These are phyloP conservation scores for Silybum marianum DNA, from an alignment of 129 eudicot species.

Conservation along the genomic window DNA sequence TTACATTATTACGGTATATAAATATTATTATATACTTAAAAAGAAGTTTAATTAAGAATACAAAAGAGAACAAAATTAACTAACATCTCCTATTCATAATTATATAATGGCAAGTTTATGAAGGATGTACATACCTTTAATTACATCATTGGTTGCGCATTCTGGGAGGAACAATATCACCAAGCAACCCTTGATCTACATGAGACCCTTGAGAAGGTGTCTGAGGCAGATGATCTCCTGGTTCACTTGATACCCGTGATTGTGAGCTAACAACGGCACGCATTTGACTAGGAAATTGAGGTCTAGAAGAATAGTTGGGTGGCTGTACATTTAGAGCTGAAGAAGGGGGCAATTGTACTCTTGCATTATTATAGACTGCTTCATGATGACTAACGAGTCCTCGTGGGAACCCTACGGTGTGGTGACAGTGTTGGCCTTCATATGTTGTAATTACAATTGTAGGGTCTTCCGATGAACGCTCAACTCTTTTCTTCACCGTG, in stretches of 20 bases:
- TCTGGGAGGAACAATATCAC: slow-evolving; percentile 74
- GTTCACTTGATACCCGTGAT: slow-evolving; percentile 7
- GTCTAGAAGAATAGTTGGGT: slow-evolving; percentile 25
- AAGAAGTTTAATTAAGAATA: not conserved
- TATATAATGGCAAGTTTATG: not conserved
- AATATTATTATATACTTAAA: no score
- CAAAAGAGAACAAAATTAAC: not conserved
- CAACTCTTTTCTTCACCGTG: slow-evolving; percentile 91
- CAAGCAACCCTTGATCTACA: slow-evolving; percentile 72
- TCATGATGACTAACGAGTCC: slow-evolving; percentile 39
- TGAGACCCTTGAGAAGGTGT: slow-evolving; percentile 25
- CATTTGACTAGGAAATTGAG: slow-evolving; percentile 30
- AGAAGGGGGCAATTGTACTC: slow-evolving; percentile 39
- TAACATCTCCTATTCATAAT: not conserved
- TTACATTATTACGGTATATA: no score
- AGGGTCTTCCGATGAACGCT: slow-evolving; percentile 80
- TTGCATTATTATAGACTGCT: slow-evolving; percentile 43
- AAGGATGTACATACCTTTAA: slow-evolving; percentile 23
- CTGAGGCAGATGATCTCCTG: slow-evolving; percentile 27
- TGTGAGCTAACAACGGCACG: slow-evolving; percentile 26
- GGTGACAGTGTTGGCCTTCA: slow-evolving; percentile 95
- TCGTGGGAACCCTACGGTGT: slow-evolving; percentile 71
- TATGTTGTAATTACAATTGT: slow-evolving; percentile 85
- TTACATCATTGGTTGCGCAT: slow-evolving; percentile 46
- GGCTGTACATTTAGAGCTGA: slow-evolving; percentile 23